Conservation (phyloP, 345 rosid species). For the Viola odorata region DNA sequence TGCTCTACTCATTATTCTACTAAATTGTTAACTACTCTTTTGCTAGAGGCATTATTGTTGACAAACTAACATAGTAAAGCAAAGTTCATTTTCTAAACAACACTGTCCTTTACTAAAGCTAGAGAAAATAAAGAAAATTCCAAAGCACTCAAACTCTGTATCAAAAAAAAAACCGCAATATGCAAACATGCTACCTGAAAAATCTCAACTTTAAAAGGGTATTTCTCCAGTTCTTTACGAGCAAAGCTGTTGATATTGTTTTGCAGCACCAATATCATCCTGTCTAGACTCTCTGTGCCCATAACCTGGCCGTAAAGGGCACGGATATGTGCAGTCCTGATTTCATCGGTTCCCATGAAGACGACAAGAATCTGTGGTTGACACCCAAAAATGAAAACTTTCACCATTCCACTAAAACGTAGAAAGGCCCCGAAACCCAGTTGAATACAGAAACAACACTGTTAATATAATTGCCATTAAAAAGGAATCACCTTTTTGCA, state of each 20-base stretch:
- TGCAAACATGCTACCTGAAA: conserved; percentile 14
- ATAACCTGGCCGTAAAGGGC: conserved; percentile 9
- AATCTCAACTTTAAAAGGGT: conserved; percentile 28
- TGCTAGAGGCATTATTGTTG: too few relatives aligned
- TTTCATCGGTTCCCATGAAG: conserved; percentile 31
- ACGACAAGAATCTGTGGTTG: conserved; percentile 25
- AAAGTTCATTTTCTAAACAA: too few relatives aligned
- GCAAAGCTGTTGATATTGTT: conserved; percentile 29
- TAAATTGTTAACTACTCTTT: too few relatives aligned
- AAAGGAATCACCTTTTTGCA: conserved; percentile 17
- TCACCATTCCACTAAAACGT: not conserved
- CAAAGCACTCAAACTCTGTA: not conserved
- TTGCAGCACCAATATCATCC: conserved; percentile 28
- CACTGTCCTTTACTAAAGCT: too few relatives aligned
- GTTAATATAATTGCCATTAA: too few relatives aligned
- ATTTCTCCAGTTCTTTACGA: conserved; percentile 14
- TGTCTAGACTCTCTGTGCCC: conserved; percentile 12
- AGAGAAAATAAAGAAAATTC: too few relatives aligned
- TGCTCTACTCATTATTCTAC: too few relatives aligned
- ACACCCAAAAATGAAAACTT: not conserved
- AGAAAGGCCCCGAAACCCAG: too few relatives aligned
- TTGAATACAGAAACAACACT: too few relatives aligned
- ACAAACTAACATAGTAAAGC: too few relatives aligned
- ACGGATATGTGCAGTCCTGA: conserved; percentile 10
- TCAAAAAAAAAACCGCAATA: not conserved